Conservation (phyloP, 306 rosid genomes). For the Lagenaria siceraria region DNA sequence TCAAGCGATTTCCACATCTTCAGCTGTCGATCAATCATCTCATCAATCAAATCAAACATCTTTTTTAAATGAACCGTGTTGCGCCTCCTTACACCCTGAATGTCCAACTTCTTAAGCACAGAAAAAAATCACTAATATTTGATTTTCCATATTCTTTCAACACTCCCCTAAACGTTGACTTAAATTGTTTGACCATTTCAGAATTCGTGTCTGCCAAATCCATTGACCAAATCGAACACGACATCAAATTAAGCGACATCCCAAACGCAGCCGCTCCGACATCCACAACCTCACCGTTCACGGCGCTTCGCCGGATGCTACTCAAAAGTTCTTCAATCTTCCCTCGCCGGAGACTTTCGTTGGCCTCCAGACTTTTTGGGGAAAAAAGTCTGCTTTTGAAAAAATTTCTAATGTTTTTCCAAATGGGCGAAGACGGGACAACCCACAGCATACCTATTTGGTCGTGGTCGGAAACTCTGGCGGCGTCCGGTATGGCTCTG, state of each 20-base stretch:
- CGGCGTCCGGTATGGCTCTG: slow-evolving; percentile 26
- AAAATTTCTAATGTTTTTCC: slow-evolving; percentile 31
- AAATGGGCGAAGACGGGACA: slow-evolving; percentile 8
- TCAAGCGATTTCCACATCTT: not conserved
- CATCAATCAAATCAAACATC: slow-evolving; percentile 30
- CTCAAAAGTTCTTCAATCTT: not conserved
- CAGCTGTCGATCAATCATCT: slow-evolving; percentile 30
- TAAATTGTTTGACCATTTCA: not conserved
- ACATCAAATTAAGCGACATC: slow-evolving; percentile 27
- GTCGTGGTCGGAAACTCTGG: slow-evolving; percentile 4
- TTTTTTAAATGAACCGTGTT: slow-evolving; percentile 38
- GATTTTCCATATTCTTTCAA: slow-evolving; percentile 41
- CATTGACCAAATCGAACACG: slow-evolving; percentile 25
- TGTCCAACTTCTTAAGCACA: slow-evolving; percentile 40
- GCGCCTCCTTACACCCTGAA: slow-evolving; percentile 32
- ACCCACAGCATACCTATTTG: slow-evolving; percentile 18
- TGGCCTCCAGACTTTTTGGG: slow-evolving; percentile 21
- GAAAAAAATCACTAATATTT: slow-evolving; percentile 35
- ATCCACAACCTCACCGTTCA: slow-evolving; percentile 17
- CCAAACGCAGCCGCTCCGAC: slow-evolving; percentile 31
- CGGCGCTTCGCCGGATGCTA: not conserved
- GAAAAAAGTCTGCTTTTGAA: slow-evolving; percentile 24
- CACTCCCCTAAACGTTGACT: slow-evolving; percentile 15
- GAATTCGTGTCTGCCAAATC: slow-evolving; percentile 12
- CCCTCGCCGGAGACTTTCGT: slow-evolving; percentile 4